These are phyloP conservation scores for Talaromyces atroroseus DNA, from an alignment of 2,329 filamentous ascomycete genomes.

Conservation along the genomic window DNA sequence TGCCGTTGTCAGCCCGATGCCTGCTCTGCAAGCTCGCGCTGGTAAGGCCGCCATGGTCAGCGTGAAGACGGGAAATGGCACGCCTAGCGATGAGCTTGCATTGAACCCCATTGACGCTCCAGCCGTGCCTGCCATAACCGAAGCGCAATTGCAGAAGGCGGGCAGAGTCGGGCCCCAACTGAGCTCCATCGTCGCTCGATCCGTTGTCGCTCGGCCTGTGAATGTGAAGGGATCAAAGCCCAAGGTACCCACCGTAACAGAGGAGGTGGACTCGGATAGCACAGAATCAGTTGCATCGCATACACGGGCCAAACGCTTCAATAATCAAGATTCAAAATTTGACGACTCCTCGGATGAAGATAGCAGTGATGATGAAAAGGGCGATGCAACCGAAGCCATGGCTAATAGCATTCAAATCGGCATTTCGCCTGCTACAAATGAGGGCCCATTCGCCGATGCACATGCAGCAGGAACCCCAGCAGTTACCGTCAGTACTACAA, in stretches of 20 bases:
- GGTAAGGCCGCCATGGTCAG: conserved; percentile 90
- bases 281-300: conserved; percentile 16
- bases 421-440: background rate
- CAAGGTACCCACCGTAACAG: conserved; percentile 27
- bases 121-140: conserved; percentile 66
- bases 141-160: conserved; percentile 37
- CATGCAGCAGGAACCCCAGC: background rate
- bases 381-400: conserved; percentile 17
- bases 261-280: conserved; percentile 18
- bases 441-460: conserved; percentile 19
- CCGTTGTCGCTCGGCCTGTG: conserved; percentile 40
- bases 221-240: conserved; percentile 37
- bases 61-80: conserved; percentile 66
- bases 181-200: conserved; percentile 42
- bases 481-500: background rate
- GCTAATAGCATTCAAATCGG: conserved; percentile 19
- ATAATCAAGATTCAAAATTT: conserved; percentile 26
- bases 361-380: conserved; percentile 15
- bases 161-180: conserved; percentile 27
- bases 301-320: conserved; percentile 18
- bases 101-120: conserved; percentile 47
- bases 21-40: conserved; percentile 79
- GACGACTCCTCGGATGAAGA: conserved; percentile 32
- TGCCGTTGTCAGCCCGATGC: conserved; percentile 69
- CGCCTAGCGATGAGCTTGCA: conserved; percentile 37